Base-by-base conservation (phyloP, 208 protist genomes). In the Trypanosomatidae sp. region DNA sequence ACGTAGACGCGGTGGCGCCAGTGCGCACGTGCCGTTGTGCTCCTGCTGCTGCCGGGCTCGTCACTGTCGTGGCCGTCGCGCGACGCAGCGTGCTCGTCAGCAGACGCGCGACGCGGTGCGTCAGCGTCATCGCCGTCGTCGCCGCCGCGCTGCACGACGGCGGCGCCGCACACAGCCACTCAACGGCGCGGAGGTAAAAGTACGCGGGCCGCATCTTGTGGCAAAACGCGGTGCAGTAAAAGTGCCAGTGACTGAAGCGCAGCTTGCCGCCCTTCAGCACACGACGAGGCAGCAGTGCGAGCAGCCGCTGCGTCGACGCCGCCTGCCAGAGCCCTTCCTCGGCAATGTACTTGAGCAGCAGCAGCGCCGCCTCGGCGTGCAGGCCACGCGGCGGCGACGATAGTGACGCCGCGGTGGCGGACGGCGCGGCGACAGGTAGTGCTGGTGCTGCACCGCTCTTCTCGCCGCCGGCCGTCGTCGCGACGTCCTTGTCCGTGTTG, bases 221-320 rank as follows among this genome's bases (percentile, higher is more conserved):
- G 30, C 30, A 35, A 11, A n/a, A 11, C 30, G 30, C 11, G 30
- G 30, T 35, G 30, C 78, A 88, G 43, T 74, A 64, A 43, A 88
- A 61, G 45, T 88, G 66, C 71, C 74, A 84, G 47, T 88, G 78
- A 18, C 65, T 77, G 7, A 79, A 40, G 2, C 26, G 44, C 11
- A 64, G 65, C 13, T 50, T 25, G 23, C 30, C 11, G n/a, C 30
- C 30, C n/a, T 35, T 35, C n/a, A 35, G 30, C 30, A n/a, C 11
- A 15, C 30, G 30, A 15, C n/a, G 30, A 15, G 30, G 11, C n/a
- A 35, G 30, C n/a, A 35, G n/a, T 11, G 11, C 11, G 71, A 88
- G 33, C 65, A 58, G 20, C 53, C 52, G 10, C 71, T 84, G 64
- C 4, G 0, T 10, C 18, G 25, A 22, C 8, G 37, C 20, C 15